Base-by-base conservation (phyloP, 2,329 filamentous ascomycete species). In the Aspergillus intermedius region DNA sequence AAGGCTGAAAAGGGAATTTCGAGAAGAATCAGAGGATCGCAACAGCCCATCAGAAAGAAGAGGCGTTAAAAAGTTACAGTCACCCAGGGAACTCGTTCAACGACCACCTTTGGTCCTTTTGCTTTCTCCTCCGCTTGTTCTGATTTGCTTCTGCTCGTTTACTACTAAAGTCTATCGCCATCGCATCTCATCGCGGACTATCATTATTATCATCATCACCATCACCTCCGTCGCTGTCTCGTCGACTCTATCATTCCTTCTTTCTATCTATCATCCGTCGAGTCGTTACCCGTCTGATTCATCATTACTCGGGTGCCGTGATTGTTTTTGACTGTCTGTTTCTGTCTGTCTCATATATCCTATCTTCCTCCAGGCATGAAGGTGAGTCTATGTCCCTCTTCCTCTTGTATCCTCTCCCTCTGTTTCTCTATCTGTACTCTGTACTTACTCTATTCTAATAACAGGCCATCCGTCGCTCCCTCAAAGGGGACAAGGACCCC, bases 401-500 rank as follows among this genome's bases (percentile, higher is more conserved):
- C 32, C 17, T 35, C 46, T 22, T 5, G 5, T 22, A 22, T 22
- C 21, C 21, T 28, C 10, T 42, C 45, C 32, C 17, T 35, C 46
- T 48, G 15, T 35, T 41, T 37, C 19, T n/a, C 17, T 5, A 4
- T 22, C 28, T 35, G 30, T 28, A 22, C 28, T 15, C 19, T 22
- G 28, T 49, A 30, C 44, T 30, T 10, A 12, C 10, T 30, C 25
- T 30, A 12, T 30, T 30, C 25, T 30, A 30, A 30, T 30, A 30
- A 30, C 25, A 89, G 86, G 85, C 84, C 68, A 80, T 95, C 71
- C 82, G 90, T 68, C 81, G 88, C 73, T 95, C 89, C 54, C 86
- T 95, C 73, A 95, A 95, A 75, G 86, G 87, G 69, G 88, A 94
- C 59, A 94, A 90, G 77, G 80, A 82, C 56, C 68, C 73, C 53